Evolutionary conservation across 495 filamentous ascomycete species (phyloP).

Genomic region (Penicillium nucicola): DNA sequence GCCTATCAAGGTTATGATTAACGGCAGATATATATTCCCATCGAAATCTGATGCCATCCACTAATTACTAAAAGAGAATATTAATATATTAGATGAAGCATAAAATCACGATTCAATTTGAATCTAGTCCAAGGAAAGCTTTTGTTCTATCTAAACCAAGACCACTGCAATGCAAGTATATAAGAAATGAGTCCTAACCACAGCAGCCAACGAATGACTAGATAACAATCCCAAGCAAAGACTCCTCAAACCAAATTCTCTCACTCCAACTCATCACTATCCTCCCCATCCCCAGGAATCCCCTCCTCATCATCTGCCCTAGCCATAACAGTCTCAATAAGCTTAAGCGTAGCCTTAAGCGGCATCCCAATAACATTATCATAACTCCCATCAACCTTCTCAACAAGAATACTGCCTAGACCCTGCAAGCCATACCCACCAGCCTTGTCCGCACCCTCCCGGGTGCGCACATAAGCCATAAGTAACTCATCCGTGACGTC

Average conservation of each 20-base stretch:
- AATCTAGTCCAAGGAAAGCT: neutral
- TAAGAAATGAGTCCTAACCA: neutral
- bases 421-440: constrained; percentile 95
- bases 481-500: constrained; percentile 79
- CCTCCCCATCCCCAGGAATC: constrained; percentile 25
- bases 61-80: too few relatives aligned
- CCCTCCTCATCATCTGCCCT: constrained; percentile 54
- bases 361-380: constrained; percentile 98
- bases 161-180: too few relatives aligned
- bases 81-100: neutral
- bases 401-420: constrained; percentile 77
- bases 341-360: constrained; percentile 69
- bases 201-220: neutral
- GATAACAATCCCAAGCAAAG: neutral
- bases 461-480: constrained; percentile 78
- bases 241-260: neutral
- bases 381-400: constrained; percentile 81
- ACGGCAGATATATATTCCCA: too few relatives aligned
- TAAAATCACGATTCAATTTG: neutral
- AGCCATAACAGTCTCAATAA: constrained; percentile 78
- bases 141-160: too few relatives aligned
- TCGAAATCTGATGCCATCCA: too few relatives aligned
- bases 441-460: constrained; percentile 94
- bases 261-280: constrained; percentile 25
- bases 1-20: too few relatives aligned